Evolutionary conservation across 2,329 filamentous ascomycete genomes (phyloP).

Genomic region (Teratosphaeria epicoccoides): DNA sequence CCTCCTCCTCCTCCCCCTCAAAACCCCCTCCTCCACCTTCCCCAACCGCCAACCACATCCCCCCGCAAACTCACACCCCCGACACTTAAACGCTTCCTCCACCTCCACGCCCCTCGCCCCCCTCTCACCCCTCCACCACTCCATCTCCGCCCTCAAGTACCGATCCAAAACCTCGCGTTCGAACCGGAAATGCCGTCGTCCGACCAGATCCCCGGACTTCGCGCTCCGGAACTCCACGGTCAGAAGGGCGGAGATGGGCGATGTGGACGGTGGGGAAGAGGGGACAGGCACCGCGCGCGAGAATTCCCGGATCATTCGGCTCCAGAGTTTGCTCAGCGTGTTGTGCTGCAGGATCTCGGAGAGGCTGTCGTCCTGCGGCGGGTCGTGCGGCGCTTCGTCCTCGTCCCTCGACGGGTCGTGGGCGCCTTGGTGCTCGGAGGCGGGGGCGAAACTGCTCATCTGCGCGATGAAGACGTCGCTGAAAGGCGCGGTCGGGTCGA

Average conservation of each 20-base stretch:
- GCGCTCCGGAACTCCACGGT: slow-evolving; percentile 45
- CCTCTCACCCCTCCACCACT: slow-evolving; percentile 79
- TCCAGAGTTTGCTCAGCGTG: slow-evolving; percentile 50
- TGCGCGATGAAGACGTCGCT: slow-evolving; percentile 71
- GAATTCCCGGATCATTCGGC: slow-evolving; percentile 52
- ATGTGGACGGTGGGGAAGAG: slow-evolving; percentile 38
- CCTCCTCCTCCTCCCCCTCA: slow-evolving; percentile 15
- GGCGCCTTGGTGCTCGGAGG: slow-evolving; percentile 36
- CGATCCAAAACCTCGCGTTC: slow-evolving; percentile 51
- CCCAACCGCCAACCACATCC: slow-evolving; percentile 66
- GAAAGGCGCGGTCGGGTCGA: slow-evolving; percentile 57
- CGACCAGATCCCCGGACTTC: slow-evolving; percentile 42
- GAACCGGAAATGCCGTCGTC: slow-evolving; percentile 53
- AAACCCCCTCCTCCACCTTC: slow-evolving; percentile 51
- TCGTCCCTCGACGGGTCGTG: slow-evolving; percentile 4
- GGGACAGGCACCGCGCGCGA: slow-evolving; percentile 35
- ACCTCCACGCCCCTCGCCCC: slow-evolving; percentile 63
- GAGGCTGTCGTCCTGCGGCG: slow-evolving; percentile 39
- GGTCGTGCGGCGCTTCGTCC: slow-evolving; percentile 20
- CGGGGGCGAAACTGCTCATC: slow-evolving; percentile 56
- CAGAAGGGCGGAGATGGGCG: slow-evolving; percentile 44
- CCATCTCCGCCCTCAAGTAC: slow-evolving; percentile 60
- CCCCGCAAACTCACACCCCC: slow-evolving; percentile 71
- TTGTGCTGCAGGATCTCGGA: slow-evolving; percentile 48
- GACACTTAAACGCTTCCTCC: slow-evolving; percentile 82